Base-by-base conservation (phyloP, 257 asterid species). In the Hygrophila difformis region DNA sequence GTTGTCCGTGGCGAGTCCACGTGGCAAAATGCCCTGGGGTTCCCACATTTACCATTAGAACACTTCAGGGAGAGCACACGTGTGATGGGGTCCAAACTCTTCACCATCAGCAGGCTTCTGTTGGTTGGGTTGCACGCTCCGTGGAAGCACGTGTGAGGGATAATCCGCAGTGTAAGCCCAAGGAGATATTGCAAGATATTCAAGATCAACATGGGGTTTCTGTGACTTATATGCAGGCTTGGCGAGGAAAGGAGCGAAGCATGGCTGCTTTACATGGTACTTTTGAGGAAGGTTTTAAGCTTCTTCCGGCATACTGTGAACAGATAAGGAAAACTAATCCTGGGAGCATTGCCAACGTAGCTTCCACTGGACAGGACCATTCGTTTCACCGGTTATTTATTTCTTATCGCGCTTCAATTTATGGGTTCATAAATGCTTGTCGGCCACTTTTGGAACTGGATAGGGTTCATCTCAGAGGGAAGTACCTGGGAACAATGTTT, bases 221-320 rank as follows among this genome's bases (percentile, higher is more conserved):
- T 8, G 96, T 89, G 42, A 69, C 96, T 8, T 89, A 89, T 57
- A 84, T 84, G 96, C 96, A 84, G 69, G 96, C 96, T 3, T 84
- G 97, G 96, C 64, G 97, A 14, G 97, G 97, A 8, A 89, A 82
- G 72, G 97, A 89, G 53, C 93, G 96, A 4, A 85, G 97, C 53
- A 89, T 89, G 97, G 93, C 96, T 66, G 96, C 97, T 23, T 47
- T 85, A 5, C 97, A 89, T 51, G 97, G 97, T 60, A 89, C 97
- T n/a, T 89, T 77, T 37, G 97, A 89, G 61, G 97, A 89, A 65
- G 95, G 97, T 12, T 85, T 73, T 61, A 78, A 63, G 63, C 76
- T 89, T 61, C 93, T 89, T 52, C 96, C 97, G 5, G 81, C 80
- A 4, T 89, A 84, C 46, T 89, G 94, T 57, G 94, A 85, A 60